Evolutionary conservation across 2,329 filamentous ascomycete species (phyloP).

Genomic region (Colletotrichum truncatum): DNA sequence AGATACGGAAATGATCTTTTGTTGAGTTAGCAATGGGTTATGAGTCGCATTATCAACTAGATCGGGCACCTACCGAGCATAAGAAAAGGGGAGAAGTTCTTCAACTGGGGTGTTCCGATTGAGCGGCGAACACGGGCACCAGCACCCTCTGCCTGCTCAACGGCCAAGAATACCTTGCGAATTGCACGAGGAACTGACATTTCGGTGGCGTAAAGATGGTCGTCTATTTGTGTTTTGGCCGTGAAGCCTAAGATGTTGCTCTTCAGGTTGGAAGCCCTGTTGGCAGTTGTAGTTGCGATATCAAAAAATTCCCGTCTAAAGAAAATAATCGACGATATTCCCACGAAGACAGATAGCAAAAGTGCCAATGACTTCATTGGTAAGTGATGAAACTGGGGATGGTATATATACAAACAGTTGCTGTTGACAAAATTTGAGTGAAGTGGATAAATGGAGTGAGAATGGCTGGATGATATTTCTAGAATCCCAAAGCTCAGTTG

Average conservation of each 20-base stretch:
- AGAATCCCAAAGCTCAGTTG: background rate
- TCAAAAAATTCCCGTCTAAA: slow-evolving; percentile 36
- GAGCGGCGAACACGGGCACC: slow-evolving; percentile 88
- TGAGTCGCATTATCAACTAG: too few species aligned
- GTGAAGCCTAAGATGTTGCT: background rate
- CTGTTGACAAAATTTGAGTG: background rate
- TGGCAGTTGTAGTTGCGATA: slow-evolving; percentile 25
- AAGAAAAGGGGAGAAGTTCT: slow-evolving; percentile 90
- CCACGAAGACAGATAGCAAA: slow-evolving; percentile 40
- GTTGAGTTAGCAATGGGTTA: slow-evolving; percentile 85
- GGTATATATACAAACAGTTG: slow-evolving; percentile 5
- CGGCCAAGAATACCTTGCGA: slow-evolving; percentile 82
- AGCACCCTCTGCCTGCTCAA: slow-evolving; percentile 87
- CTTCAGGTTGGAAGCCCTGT: slow-evolving; percentile 28
- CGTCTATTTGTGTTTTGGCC: background rate
- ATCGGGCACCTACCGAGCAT: slow-evolving; percentile 99
- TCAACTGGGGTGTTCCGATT: slow-evolving; percentile 83
- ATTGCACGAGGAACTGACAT: slow-evolving; percentile 81
- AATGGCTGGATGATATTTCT: background rate
- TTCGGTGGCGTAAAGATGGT: slow-evolving; percentile 49
- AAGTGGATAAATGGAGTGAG: background rate
- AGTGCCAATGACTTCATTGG: slow-evolving; percentile 42
- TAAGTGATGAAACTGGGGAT: background rate
- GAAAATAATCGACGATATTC: slow-evolving; percentile 38
- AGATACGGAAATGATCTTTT: slow-evolving; percentile 82